phyloP scores from a whole-genome alignment of 2,329 filamentous ascomycete genomes.

The Helicocarpus griseus region DNA sequence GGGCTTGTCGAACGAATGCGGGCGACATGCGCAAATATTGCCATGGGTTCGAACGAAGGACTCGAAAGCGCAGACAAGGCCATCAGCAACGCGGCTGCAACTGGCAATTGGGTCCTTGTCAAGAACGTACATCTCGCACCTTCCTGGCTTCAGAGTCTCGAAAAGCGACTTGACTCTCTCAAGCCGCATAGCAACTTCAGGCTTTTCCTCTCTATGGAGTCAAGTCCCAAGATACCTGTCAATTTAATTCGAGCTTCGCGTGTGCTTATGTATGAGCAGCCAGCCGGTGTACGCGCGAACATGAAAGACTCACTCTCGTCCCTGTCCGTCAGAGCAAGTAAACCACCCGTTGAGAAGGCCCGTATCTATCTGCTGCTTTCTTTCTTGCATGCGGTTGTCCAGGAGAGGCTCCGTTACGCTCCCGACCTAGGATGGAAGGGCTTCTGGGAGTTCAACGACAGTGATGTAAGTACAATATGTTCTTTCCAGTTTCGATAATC shows the following conservation, averaged over 20 bases:
- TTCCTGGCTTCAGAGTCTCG: slow-evolving; percentile 90
- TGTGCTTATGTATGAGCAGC: slow-evolving; percentile 96
- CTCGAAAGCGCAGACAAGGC: slow-evolving; percentile 89
- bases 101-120: slow-evolving; percentile 90
- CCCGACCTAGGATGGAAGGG: slow-evolving; percentile 94
- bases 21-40: slow-evolving; percentile 86
- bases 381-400: slow-evolving; percentile 91
- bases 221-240: slow-evolving; percentile 91
- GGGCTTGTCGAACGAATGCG: slow-evolving; percentile 76
- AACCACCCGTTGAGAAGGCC: slow-evolving; percentile 81
- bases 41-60: slow-evolving; percentile 97
- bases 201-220: slow-evolving; percentile 96
- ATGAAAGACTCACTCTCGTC: slow-evolving; percentile 96
- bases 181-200: slow-evolving; percentile 91
- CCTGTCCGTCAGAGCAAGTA: slow-evolving; percentile 63
- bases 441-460: slow-evolving; percentile 99
- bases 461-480: slow-evolving; percentile 61
- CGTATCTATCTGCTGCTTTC: slow-evolving; percentile 84
- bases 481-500: not conserved
- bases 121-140: slow-evolving; percentile 98
- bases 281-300: slow-evolving; percentile 89
- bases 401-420: slow-evolving; percentile 88
- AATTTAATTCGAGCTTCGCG: slow-evolving; percentile 88
- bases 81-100: slow-evolving; percentile 81
- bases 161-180: slow-evolving; percentile 92